Percentiles rank a stretch among this genome's conserved stretches.
Evolutionary conservation across 2,329 filamentous ascomycete species (phyloP).

Genomic region (Scedosporium aurantiacum): DNA sequence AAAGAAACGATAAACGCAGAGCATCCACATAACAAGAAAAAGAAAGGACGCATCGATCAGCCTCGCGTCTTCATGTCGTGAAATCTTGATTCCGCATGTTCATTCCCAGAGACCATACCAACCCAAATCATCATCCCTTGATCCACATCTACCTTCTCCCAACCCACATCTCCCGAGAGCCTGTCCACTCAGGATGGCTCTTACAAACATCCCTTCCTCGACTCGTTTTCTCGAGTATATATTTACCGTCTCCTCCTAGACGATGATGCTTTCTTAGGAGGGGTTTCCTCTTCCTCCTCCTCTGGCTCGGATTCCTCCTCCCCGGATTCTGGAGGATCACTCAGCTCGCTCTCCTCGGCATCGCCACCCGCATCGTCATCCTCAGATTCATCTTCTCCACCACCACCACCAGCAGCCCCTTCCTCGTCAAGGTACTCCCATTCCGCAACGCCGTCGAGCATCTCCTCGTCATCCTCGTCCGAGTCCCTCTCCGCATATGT

Average conservation of each 20-base stretch:
- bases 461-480: constrained; percentile 48
- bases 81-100: neutral
- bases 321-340: neutral
- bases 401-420: constrained; percentile 11
- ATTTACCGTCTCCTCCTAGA: neutral
- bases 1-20: neutral
- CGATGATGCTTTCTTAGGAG: neutral
- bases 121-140: neutral
- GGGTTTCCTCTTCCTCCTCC: too few species aligned
- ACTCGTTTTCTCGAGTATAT: neutral
- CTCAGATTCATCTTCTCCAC: constrained; percentile 10
- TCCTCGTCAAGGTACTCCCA: constrained; percentile 38
- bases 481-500: constrained; percentile 46
- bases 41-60: neutral
- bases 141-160: neutral
- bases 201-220: too few species aligned
- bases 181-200: too few species aligned
- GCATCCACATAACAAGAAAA: neutral
- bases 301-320: neutral
- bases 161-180: too few species aligned
- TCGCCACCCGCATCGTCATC: constrained; percentile 10
- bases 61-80: neutral
- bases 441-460: constrained; percentile 48
- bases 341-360: neutral
- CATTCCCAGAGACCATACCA: neutral